These are phyloP conservation scores for Arthrobotrys iridis DNA, from an alignment of 2,329 filamentous ascomycete species.

Conservation along the genomic window DNA sequence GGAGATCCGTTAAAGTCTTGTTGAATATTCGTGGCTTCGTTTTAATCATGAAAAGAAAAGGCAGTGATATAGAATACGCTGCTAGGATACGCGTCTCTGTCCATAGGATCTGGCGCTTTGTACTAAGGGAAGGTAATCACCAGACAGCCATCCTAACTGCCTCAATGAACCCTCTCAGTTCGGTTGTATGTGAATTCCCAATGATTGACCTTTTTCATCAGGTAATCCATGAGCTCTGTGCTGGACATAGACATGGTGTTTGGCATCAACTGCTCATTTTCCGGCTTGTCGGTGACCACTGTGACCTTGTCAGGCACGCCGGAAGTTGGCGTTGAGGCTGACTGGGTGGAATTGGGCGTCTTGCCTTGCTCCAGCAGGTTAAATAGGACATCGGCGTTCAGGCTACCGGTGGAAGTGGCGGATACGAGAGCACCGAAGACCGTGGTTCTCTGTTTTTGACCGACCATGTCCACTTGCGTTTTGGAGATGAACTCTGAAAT, in stretches of 20 bases:
- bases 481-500: slow-evolving; percentile 91
- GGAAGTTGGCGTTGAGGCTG: slow-evolving; percentile 57
- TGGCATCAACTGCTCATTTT: slow-evolving; percentile 56
- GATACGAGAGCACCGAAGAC: slow-evolving; percentile 41
- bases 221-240: slow-evolving; percentile 88
- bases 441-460: slow-evolving; percentile 62
- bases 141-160: neutral
- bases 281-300: slow-evolving; percentile 54
- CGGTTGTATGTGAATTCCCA: slow-evolving; percentile 80
- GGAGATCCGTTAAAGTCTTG: slow-evolving; percentile 24
- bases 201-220: slow-evolving; percentile 81
- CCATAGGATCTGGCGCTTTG: neutral
- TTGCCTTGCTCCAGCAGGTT: slow-evolving; percentile 60
- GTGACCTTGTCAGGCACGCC: slow-evolving; percentile 57
- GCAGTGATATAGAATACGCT: neutral
- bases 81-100: neutral
- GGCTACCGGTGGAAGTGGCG: slow-evolving; percentile 29
- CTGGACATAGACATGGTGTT: slow-evolving; percentile 63
- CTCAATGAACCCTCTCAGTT: slow-evolving; percentile 61
- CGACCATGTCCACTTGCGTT: slow-evolving; percentile 86
- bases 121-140: neutral
- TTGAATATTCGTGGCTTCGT: slow-evolving; percentile 20
- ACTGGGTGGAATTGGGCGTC: slow-evolving; percentile 59
- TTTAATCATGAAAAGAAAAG: slow-evolving; percentile 26
- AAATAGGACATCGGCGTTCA: slow-evolving; percentile 62